Conservation (phyloP, 768 basidiomycete genomes). For the Gloeopeniophorella convolvens region DNA sequence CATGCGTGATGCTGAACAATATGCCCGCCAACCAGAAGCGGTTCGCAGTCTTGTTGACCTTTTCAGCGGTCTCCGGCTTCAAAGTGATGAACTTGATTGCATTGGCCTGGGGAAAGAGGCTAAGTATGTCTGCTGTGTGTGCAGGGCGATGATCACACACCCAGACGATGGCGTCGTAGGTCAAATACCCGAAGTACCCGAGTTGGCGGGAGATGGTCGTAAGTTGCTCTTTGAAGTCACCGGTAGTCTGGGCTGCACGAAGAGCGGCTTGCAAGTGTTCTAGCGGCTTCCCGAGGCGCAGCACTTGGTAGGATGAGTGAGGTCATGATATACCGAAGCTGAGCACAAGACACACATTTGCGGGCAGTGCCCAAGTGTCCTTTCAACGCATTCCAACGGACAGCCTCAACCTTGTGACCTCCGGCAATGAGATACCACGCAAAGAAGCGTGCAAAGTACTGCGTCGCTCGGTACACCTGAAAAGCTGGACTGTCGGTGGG, state of each 20-base stretch:
- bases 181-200: conserved; percentile 81
- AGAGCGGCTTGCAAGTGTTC: conserved; percentile 92
- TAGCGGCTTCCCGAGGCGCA: conserved; percentile 89
- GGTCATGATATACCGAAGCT: neutral
- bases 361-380: conserved; percentile 75
- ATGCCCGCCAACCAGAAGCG: conserved; percentile 89
- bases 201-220: conserved; percentile 79
- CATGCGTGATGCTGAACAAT: conserved; percentile 66
- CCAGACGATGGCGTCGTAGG: conserved; percentile 82
- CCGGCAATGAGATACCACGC: conserved; percentile 72
- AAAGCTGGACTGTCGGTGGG: neutral
- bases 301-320: conserved; percentile 44
- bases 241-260: conserved; percentile 51
- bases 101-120: conserved; percentile 43
- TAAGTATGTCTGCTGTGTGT: neutral
- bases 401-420: conserved; percentile 65
- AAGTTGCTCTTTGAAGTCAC: conserved; percentile 62
- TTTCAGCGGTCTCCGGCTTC: conserved; percentile 52
- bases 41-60: conserved; percentile 59
- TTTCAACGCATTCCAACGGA: conserved; percentile 81
- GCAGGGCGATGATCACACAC: conserved; percentile 37
- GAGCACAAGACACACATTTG: conserved; percentile 50
- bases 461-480: conserved; percentile 82
- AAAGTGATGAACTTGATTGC: conserved; percentile 57
- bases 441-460: conserved; percentile 86